Percentiles rank a stretch among this genome's conserved stretches.
Evolutionary conservation across 768 basidiomycete species (phyloP).

Genomic region (Pulveroboletus frians): DNA sequence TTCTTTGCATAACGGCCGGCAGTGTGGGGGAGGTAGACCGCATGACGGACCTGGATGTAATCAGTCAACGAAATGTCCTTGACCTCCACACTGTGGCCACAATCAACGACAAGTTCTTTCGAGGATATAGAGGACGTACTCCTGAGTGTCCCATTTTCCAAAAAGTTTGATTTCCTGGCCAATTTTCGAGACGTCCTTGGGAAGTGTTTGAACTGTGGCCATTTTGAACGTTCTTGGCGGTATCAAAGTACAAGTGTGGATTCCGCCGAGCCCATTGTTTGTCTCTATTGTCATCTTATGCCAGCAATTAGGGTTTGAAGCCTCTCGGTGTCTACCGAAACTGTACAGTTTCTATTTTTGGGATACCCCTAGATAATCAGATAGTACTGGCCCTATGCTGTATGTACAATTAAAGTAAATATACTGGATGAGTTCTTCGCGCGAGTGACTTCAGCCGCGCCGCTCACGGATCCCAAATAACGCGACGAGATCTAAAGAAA

Average conservation of each 20-base stretch:
- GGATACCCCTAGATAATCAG: conserved; percentile 7
- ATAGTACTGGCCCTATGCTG: conserved; percentile 7
- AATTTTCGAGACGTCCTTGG: conserved; percentile 75
- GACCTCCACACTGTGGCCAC: conserved; percentile 75
- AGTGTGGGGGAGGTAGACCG: conserved; percentile 97
- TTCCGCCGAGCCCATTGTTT: conserved; percentile 23
- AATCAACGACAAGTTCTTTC: conserved; percentile 13
- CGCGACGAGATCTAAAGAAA: conserved; percentile 50
- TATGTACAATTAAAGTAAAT: conserved; percentile 11
- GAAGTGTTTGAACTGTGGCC: conserved; percentile 66
- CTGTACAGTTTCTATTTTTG: conserved; percentile 25
- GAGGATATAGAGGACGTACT: conserved; percentile 50
- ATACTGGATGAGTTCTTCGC: not conserved
- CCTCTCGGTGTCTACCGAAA: conserved; percentile 22
- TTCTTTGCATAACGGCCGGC: conserved; percentile 99
- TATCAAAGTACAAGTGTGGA: conserved; percentile 17
- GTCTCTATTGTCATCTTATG: conserved; percentile 12
- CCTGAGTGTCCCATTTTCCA: conserved; percentile 97
- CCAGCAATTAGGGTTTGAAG: conserved; percentile 24
- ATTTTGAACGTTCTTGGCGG: conserved; percentile 44
- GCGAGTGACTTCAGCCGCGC: not conserved
- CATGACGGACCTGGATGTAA: conserved; percentile 98
- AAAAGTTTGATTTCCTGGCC: conserved; percentile 92
- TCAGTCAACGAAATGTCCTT: conserved; percentile 99
- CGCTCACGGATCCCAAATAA: conserved; percentile 43